Conservation (phyloP, 177 flowering plant species). For the Tripterygium wilfordii region DNA sequence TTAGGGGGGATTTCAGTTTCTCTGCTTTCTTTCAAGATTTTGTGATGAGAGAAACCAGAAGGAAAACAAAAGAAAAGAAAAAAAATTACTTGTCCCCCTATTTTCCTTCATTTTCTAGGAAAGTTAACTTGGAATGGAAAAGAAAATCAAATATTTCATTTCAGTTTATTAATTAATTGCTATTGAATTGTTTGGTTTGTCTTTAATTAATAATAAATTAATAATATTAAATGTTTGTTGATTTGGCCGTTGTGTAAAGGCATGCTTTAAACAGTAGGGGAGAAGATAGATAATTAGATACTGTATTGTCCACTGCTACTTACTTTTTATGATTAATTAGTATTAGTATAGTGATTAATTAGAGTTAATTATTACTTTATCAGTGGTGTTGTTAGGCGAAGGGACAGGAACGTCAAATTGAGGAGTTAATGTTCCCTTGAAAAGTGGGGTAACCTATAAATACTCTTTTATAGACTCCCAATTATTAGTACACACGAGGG, state of each 20-base stretch:
- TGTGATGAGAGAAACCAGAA: background rate
- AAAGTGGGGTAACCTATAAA: constrained; percentile 6
- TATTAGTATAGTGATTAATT: no score
- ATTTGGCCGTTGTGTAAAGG: background rate
- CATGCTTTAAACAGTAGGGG: background rate
- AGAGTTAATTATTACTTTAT: no score
- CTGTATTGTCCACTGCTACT: no score
- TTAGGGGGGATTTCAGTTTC: background rate
- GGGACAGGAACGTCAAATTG: constrained; percentile 1
- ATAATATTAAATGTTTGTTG: background rate
- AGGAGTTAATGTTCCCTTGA: constrained; percentile 5
- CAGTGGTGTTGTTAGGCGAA: background rate
- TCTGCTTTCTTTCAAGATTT: background rate
- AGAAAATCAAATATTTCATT: no score
- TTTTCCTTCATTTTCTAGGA: no score
- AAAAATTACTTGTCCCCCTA: no score
- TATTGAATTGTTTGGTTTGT: background rate
- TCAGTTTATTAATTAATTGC: no score
- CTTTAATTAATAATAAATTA: background rate
- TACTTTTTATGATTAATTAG: no score
- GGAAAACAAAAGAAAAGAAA: no score
- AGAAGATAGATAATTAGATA: no score
- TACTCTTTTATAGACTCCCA: background rate
- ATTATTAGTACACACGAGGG: constrained; percentile 1
- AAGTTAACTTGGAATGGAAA: no score